phyloP scores from a whole-genome alignment of 2,329 filamentous ascomycete genomes.

The Coniochaeta ligniaria region DNA sequence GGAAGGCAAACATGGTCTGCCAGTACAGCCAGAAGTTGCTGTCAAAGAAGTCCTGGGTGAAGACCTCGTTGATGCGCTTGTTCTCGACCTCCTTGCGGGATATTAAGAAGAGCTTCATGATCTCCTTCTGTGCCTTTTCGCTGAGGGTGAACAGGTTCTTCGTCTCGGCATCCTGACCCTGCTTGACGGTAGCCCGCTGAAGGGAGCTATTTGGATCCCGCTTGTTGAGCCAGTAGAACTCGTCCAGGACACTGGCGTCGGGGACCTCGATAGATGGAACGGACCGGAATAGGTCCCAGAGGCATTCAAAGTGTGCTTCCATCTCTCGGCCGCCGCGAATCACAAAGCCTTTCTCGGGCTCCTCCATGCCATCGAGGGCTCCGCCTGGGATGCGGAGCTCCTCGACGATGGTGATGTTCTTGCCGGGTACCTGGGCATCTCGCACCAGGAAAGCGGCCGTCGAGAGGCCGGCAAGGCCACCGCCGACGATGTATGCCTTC shows the following conservation, averaged over 20 bases:
- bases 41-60: conserved; percentile 21
- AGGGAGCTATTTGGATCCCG: conserved; percentile 16
- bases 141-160: conserved; percentile 17
- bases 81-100: conserved; percentile 16
- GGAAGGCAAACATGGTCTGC: conserved; percentile 26
- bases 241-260: conserved; percentile 19
- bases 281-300: conserved; percentile 22
- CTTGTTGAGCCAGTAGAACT: conserved; percentile 24
- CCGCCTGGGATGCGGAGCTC: conserved; percentile 20
- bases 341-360: conserved; percentile 24
- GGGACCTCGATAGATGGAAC: conserved; percentile 19
- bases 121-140: conserved; percentile 18
- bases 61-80: conserved; percentile 21
- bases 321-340: conserved; percentile 26
- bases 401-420: conserved; percentile 26
- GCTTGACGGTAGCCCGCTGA: conserved; percentile 19
- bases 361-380: conserved; percentile 19
- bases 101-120: conserved; percentile 24
- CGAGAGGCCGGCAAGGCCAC: conserved; percentile 25
- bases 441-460: conserved; percentile 25
- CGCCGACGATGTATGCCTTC: conserved; percentile 24
- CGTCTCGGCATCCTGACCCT: conserved; percentile 18
- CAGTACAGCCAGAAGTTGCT: conserved; percentile 29
- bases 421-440: conserved; percentile 23
- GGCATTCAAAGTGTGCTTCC: conserved; percentile 22